Evolutionary conservation across 176 grass and related monocot genomes (phyloP).

Genomic region (Chrysopogon serrulatus): DNA sequence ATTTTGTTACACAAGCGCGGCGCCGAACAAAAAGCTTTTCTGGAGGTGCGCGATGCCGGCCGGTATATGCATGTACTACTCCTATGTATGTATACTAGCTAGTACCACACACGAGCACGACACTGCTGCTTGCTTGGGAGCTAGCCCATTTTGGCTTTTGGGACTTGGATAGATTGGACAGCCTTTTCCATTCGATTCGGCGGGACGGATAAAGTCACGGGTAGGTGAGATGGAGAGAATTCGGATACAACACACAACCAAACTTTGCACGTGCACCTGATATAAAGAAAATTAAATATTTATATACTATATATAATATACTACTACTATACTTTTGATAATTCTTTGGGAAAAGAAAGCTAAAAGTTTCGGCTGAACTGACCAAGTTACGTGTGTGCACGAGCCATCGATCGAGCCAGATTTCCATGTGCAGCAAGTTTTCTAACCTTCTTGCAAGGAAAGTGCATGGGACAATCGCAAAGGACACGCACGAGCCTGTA

Average conservation of each 20-base stretch:
- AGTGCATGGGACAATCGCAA: neutral
- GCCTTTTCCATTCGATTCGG: conserved; percentile 23
- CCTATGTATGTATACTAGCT: no score
- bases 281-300: neutral
- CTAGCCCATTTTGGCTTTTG: neutral
- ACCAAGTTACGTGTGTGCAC: conserved; percentile 4
- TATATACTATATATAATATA: neutral
- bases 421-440: neutral
- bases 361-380: neutral
- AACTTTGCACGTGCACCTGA: neutral
- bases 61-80: neutral
- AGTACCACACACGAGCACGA: no score
- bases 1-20: neutral
- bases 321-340: neutral
- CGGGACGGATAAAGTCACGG: conserved; percentile 24
- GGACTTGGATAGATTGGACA: neutral
- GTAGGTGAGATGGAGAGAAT: conserved; percentile 16
- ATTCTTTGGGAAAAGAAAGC: neutral
- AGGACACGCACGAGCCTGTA: neutral
- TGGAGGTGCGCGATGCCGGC: neutral
- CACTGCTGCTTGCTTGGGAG: neutral
- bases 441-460: neutral
- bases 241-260: conserved; percentile 19
- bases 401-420: neutral
- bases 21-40: neutral